These are phyloP conservation scores for Blastocystis sp. DNA, from an alignment of 352 stramenopile genomes.

Conservation along the genomic window DNA sequence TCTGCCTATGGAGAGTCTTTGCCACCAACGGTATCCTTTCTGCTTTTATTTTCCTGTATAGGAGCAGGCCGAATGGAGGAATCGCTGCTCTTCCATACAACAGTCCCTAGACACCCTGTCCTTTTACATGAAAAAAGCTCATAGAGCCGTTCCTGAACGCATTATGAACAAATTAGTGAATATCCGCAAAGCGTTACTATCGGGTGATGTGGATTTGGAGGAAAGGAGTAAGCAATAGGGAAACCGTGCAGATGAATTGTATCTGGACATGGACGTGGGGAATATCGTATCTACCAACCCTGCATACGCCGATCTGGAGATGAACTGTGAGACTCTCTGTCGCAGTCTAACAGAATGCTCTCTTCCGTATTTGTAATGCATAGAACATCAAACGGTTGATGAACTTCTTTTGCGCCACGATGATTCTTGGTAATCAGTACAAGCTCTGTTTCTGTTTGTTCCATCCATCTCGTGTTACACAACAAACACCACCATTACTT, in stretches of 20 bases:
- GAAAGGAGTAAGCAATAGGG: background rate
- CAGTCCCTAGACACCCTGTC: background rate
- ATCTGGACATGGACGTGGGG: conserved; percentile 56
- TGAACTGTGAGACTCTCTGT: conserved; percentile 6
- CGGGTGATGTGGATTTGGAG: background rate
- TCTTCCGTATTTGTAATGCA: background rate
- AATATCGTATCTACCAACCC: conserved; percentile 43
- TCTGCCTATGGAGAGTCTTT: conserved; percentile 4
- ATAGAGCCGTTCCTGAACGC: background rate
- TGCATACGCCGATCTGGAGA: conserved; percentile 38
- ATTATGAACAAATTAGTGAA: conserved; percentile 2
- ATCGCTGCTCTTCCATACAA: background rate
- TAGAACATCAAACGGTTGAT: conserved; percentile 52
- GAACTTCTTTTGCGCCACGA: background rate
- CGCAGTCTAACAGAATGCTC: background rate
- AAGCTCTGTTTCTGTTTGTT: no score
- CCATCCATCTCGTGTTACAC: no score
- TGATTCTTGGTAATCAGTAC: background rate
- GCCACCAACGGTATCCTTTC: background rate
- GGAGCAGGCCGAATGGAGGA: background rate
- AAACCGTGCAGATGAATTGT: conserved; percentile 20
- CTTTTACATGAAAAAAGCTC: conserved; percentile 20
- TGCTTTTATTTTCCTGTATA: background rate
- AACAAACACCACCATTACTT: background rate
- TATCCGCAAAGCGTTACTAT: conserved; percentile 3